These are phyloP conservation scores for Dipodascus albidus DNA, from an alignment of 805 yeast species.

Conservation along the genomic window DNA sequence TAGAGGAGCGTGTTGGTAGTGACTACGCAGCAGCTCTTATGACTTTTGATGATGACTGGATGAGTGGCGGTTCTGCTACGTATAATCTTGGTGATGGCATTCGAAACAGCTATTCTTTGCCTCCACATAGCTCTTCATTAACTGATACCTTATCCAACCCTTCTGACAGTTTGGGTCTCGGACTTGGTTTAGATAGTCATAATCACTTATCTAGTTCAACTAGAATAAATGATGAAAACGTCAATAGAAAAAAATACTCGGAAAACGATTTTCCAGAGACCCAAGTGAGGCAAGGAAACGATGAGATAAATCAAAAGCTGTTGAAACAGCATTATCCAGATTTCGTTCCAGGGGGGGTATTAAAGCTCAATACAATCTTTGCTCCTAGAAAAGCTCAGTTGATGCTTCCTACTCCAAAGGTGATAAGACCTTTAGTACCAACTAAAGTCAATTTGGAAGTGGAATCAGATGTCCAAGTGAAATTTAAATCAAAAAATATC, in stretches of 20 bases:
- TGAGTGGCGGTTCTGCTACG: neutral
- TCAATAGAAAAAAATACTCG: slow-evolving; percentile 1
- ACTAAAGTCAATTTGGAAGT: slow-evolving; percentile 48
- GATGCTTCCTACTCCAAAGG: slow-evolving; percentile 39
- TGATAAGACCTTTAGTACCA: slow-evolving; percentile 32
- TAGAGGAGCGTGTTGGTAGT: slow-evolving; percentile 1
- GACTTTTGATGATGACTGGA: slow-evolving; percentile 2
- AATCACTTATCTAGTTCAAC: neutral
- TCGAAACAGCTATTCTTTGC: neutral
- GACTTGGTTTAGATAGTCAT: neutral
- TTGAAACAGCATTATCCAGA: slow-evolving; percentile 44
- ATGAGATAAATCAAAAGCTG: slow-evolving; percentile 14
- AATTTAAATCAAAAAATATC: slow-evolving; percentile 31
- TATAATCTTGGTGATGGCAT: neutral
- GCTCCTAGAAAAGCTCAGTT: slow-evolving; percentile 49
- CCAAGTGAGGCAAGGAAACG: neutral
- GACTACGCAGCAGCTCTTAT: neutral
- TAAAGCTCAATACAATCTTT: slow-evolving; percentile 56
- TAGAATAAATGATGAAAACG: neutral
- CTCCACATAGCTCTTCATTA: neutral
- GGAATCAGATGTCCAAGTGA: slow-evolving; percentile 46
- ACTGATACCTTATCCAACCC: neutral
- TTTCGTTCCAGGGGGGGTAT: slow-evolving; percentile 41
- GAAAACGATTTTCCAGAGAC: neutral
- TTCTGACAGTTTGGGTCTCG: neutral